Conservation (phyloP, 2,329 filamentous ascomycete genomes). For the Fusarium nematophilum region DNA sequence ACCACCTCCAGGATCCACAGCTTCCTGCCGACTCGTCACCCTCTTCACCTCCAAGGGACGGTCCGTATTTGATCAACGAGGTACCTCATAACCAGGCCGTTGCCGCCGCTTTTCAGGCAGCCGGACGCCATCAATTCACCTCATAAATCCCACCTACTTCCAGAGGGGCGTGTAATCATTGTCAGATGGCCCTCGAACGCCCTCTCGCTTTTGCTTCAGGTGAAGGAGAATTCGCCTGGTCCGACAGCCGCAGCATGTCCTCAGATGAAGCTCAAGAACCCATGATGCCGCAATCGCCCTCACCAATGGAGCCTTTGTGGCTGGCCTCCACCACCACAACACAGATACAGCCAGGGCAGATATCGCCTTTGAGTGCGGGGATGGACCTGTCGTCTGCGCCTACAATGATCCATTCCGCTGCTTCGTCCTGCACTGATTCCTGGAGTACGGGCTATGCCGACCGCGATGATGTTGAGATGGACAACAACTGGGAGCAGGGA, state of each 20-base stretch:
- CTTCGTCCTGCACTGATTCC: constrained; percentile 59
- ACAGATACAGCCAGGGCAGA: constrained; percentile 58
- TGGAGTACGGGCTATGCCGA: constrained; percentile 58
- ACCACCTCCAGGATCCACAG: constrained; percentile 43
- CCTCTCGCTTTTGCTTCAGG: constrained; percentile 55
- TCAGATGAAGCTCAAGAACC: constrained; percentile 53
- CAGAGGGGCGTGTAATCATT: constrained; percentile 14
- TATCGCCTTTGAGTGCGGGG: constrained; percentile 65
- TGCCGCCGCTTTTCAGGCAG: constrained; percentile 22
- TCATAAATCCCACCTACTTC: constrained; percentile 6
- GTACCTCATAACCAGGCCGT: constrained; percentile 27
- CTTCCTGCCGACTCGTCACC: constrained; percentile 37
- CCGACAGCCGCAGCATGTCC: constrained; percentile 57
- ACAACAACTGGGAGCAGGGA: constrained; percentile 60
- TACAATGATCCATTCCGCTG: constrained; percentile 58
- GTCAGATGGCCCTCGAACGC: constrained; percentile 60
- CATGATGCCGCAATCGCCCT: constrained; percentile 47
- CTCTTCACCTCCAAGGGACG: constrained; percentile 32
- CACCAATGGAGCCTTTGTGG: constrained; percentile 48
- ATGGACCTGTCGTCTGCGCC: constrained; percentile 58
- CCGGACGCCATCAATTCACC: constrained; percentile 18
- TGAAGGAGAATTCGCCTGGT: constrained; percentile 58
- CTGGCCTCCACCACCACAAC: constrained; percentile 35
- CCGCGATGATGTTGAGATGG: constrained; percentile 53
- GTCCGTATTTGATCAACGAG: constrained; percentile 31